Evolutionary conservation across 2,329 filamentous ascomycete species (phyloP).

Genomic region (Colletotrichum cordylinicola): DNA sequence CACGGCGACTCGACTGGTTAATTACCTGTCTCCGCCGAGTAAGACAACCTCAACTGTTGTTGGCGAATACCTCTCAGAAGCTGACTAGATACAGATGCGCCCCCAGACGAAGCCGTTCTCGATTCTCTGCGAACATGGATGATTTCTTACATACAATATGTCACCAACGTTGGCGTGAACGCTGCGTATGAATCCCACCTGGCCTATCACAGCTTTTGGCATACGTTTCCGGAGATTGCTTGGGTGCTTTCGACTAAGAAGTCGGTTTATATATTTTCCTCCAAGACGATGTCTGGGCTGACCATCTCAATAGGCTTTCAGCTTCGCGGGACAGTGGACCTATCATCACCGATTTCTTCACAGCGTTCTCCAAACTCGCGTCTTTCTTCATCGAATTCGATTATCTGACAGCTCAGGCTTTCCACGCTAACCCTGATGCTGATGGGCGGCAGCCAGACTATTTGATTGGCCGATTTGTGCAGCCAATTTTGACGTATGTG

Average conservation of each 20-base stretch:
- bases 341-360: constrained; percentile 41
- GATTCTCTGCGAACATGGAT: constrained; percentile 56
- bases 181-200: constrained; percentile 47
- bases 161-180: constrained; percentile 36
- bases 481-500: constrained; percentile 42
- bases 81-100: constrained; percentile 41
- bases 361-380: constrained; percentile 52
- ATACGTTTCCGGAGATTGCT: constrained; percentile 55
- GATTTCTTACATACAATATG: constrained; percentile 49
- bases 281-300: neutral
- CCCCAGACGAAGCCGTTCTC: constrained; percentile 50
- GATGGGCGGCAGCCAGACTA: constrained; percentile 41
- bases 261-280: neutral
- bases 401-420: constrained; percentile 29
- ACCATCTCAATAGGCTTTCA: neutral
- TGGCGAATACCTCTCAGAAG: neutral
- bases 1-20: constrained; percentile 39
- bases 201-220: constrained; percentile 57
- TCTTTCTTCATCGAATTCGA: constrained; percentile 60
- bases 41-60: constrained; percentile 7
- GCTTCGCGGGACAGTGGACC: constrained; percentile 25
- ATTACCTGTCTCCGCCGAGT: constrained; percentile 39
- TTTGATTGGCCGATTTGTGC: constrained; percentile 51
- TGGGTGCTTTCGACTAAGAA: constrained; percentile 36
- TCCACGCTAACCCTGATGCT: constrained; percentile 24